Conservation (phyloP, 805 yeast species). For the Yarrowia sp. region DNA sequence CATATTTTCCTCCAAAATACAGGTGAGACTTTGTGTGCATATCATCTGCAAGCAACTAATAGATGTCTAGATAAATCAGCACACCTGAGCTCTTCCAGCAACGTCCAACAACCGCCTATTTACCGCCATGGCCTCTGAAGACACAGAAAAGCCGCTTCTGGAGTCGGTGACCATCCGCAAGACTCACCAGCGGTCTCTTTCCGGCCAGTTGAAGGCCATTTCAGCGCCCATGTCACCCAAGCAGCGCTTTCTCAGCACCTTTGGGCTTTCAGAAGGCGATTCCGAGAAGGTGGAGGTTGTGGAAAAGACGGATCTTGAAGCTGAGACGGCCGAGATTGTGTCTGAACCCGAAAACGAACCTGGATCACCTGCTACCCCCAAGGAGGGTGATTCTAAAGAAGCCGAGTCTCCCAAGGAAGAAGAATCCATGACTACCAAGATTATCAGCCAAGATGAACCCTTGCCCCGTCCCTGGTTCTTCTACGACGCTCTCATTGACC, state of each 20-base stretch:
- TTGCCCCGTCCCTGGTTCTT: conserved; percentile 43
- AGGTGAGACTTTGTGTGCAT: conserved; percentile 15
- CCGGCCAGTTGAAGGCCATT: conserved; percentile 15
- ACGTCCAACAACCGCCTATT: not conserved
- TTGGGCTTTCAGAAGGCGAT: conserved; percentile 14
- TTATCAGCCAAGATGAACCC: conserved; percentile 18
- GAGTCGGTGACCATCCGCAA: conserved; percentile 13
- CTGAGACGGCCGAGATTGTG: not conserved
- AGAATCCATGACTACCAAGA: conserved; percentile 9
- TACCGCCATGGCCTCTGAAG: not conserved
- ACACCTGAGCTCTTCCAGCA: not conserved
- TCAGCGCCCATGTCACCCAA: conserved; percentile 28
- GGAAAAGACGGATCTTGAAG: not conserved
- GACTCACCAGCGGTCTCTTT: conserved; percentile 1
- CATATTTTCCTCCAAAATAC: not conserved
- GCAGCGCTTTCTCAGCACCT: conserved; percentile 20
- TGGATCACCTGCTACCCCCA: not conserved
- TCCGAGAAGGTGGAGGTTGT: not conserved
- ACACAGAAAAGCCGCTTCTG: conserved; percentile 16
- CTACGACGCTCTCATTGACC: conserved; percentile 44
- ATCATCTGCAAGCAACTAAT: conserved; percentile 26
- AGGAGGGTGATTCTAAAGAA: not conserved
- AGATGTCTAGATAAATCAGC: conserved; percentile 11
- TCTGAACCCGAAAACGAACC: not conserved
- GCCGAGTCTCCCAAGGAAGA: not conserved